A percentile compares a stretch with the other conserved stretches of the same genome.
phyloP scores from a whole-genome alignment of 1,284 basidiomycete species.

The Boletus mariae region DNA sequence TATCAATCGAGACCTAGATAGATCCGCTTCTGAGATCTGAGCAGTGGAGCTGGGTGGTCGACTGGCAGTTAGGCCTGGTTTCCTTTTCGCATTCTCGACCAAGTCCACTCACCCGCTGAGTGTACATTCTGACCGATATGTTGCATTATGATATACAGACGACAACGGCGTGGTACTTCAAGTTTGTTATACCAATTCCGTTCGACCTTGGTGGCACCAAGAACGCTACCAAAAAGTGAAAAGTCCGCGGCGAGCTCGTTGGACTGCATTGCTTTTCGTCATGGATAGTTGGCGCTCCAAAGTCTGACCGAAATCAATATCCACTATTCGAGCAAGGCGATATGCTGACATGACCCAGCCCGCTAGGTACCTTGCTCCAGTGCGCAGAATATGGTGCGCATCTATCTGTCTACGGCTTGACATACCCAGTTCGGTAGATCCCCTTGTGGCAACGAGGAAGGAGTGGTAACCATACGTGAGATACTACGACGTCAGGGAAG shows the following conservation, averaged over 20 bases:
- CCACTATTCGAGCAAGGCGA: slow-evolving; percentile 6
- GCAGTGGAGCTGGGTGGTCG: not conserved
- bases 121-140: not conserved
- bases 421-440: slow-evolving; percentile 1
- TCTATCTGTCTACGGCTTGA: not conserved
- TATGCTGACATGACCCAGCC: not conserved
- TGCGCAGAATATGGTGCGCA: not conserved
- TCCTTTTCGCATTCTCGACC: not conserved
- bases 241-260: not conserved
- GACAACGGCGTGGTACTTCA: slow-evolving; percentile 5
- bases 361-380: too few species aligned
- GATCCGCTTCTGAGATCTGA: not conserved
- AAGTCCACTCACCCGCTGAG: not conserved
- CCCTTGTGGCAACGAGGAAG: slow-evolving; percentile 2
- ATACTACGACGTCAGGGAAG: slow-evolving; percentile 2
- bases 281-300: not conserved
- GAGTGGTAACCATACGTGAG: not conserved
- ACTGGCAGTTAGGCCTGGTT: not conserved
- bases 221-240: not conserved
- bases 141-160: slow-evolving; percentile 6
- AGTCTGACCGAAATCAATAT: not conserved
- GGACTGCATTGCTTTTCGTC: not conserved
- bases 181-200: not conserved
- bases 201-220: not conserved
- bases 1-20: slow-evolving; percentile 8